Evolutionary conservation across 1,284 basidiomycete genomes (phyloP).

Genomic region (Malassezia globosa): DNA sequence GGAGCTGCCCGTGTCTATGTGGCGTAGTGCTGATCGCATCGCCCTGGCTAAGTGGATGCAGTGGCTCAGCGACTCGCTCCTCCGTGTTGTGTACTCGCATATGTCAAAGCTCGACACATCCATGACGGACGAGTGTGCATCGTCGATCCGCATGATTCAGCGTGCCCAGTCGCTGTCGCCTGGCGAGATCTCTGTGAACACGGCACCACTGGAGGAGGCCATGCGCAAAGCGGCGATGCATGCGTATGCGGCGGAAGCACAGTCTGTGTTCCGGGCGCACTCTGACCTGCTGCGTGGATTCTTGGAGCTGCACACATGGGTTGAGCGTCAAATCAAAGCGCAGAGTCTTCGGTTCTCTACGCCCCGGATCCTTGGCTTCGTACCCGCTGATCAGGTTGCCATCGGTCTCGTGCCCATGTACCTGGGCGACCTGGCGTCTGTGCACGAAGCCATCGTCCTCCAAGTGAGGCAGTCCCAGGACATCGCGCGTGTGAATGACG

Average conservation of each 20-base stretch:
- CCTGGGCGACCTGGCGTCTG: conserved; percentile 57
- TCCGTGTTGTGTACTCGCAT: conserved; percentile 70
- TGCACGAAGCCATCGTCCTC: conserved; percentile 35
- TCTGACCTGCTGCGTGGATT: conserved; percentile 63
- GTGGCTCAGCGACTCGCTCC: conserved; percentile 68
- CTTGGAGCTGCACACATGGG: conserved; percentile 70
- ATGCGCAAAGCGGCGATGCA: conserved; percentile 60
- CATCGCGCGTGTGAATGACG: conserved; percentile 48
- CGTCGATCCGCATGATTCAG: conserved; percentile 29
- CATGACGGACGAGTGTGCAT: conserved; percentile 29
- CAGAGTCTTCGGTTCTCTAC: conserved; percentile 75
- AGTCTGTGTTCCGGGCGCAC: conserved; percentile 53
- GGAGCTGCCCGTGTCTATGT: conserved; percentile 55
- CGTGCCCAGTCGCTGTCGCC: conserved; percentile 45
- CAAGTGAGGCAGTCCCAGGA: conserved; percentile 51
- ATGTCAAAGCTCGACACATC: conserved; percentile 55
- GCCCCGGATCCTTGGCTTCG: conserved; percentile 55
- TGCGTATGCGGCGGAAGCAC: conserved; percentile 55
- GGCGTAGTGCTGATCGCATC: conserved; percentile 71
- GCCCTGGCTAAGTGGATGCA: conserved; percentile 26
- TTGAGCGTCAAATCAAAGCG: conserved; percentile 71
- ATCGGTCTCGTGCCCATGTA: conserved; percentile 65
- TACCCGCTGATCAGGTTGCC: conserved; percentile 59
- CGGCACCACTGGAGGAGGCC: conserved; percentile 46
- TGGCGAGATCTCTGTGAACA: conserved; percentile 19